A percentile compares a stretch with the other conserved stretches of the same genome.
These are phyloP conservation scores for Phlyctochytrium planicorne DNA, from an alignment of 192 early-diverging fungal species.

Conservation along the genomic window DNA sequence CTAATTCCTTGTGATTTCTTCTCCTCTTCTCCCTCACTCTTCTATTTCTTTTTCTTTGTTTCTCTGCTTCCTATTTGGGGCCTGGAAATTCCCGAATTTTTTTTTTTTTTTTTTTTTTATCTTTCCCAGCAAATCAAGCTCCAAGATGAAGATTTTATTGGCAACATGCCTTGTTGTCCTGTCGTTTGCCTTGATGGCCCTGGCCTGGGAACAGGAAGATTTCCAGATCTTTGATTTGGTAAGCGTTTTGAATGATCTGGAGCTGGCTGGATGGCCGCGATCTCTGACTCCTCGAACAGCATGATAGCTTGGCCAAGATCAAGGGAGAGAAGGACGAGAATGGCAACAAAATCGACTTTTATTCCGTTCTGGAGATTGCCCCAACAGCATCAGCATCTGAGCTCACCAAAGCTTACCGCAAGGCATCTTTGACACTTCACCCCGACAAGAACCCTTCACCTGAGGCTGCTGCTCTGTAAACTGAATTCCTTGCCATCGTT, in stretches of 20 bases:
- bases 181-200: neutral
- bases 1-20: too few species aligned
- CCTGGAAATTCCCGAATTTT: too few species aligned
- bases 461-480: slow-evolving; percentile 17
- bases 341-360: slow-evolving; percentile 30
- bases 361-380: slow-evolving; percentile 27
- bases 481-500: neutral
- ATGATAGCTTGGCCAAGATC: slow-evolving; percentile 27
- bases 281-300: slow-evolving; percentile 4
- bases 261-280: neutral
- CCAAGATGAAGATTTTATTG: neutral
- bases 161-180: neutral
- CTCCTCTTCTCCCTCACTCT: too few species aligned
- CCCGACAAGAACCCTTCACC: slow-evolving; percentile 53
- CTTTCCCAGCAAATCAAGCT: too few species aligned
- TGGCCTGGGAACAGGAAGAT: slow-evolving; percentile 47
- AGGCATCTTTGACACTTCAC: slow-evolving; percentile 37
- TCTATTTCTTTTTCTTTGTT: too few species aligned
- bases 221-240: slow-evolving; percentile 46
- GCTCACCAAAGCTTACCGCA: slow-evolving; percentile 46
- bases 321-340: slow-evolving; percentile 23
- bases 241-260: slow-evolving; percentile 1
- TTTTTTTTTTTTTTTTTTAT: too few species aligned
- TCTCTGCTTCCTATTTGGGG: too few species aligned
- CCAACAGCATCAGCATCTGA: slow-evolving; percentile 33